These are phyloP conservation scores for Rhizopus delemar DNA, from an alignment of 371 early-diverging fungal genomes.

Conservation along the genomic window DNA sequence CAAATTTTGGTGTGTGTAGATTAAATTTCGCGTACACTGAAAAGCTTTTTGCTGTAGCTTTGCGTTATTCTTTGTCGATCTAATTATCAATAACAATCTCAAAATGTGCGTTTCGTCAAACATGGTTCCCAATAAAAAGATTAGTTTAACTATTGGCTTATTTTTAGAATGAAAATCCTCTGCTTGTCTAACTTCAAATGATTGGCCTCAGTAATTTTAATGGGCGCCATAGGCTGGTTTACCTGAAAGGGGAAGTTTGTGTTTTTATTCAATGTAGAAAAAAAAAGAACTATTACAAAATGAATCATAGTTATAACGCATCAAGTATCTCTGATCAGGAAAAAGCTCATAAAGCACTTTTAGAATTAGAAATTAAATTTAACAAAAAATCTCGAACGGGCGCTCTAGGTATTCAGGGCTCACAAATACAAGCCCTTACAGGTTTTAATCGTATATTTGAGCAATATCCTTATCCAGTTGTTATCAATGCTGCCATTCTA, in stretches of 20 bases:
- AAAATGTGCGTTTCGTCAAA: slow-evolving; percentile 34
- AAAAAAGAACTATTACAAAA: no score
- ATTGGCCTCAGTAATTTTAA: slow-evolving; percentile 28
- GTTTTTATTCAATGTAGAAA: background rate
- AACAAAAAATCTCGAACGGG: slow-evolving; percentile 42
- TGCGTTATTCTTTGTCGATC: slow-evolving; percentile 1
- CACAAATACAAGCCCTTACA: slow-evolving; percentile 56
- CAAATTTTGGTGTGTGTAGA: slow-evolving; percentile 25
- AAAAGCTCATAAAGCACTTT: slow-evolving; percentile 42
- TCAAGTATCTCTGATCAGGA: slow-evolving; percentile 20
- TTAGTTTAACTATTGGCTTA: no score
- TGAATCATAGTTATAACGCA: background rate
- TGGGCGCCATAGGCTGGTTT: background rate
- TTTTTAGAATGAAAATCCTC: no score
- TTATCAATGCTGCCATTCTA: slow-evolving; percentile 59
- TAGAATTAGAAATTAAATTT: slow-evolving; percentile 42
- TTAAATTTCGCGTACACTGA: slow-evolving; percentile 22
- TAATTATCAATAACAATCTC: slow-evolving; percentile 15
- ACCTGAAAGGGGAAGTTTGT: background rate
- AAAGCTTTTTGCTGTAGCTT: slow-evolving; percentile 22
- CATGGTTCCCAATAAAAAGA: slow-evolving; percentile 11
- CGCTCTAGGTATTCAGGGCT: slow-evolving; percentile 38
- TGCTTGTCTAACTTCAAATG: no score
- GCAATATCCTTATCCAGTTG: slow-evolving; percentile 55
- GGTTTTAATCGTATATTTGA: slow-evolving; percentile 55